Evolutionary conservation across 345 rosid species (phyloP).

Genomic region (Lumnitzera littorea): DNA sequence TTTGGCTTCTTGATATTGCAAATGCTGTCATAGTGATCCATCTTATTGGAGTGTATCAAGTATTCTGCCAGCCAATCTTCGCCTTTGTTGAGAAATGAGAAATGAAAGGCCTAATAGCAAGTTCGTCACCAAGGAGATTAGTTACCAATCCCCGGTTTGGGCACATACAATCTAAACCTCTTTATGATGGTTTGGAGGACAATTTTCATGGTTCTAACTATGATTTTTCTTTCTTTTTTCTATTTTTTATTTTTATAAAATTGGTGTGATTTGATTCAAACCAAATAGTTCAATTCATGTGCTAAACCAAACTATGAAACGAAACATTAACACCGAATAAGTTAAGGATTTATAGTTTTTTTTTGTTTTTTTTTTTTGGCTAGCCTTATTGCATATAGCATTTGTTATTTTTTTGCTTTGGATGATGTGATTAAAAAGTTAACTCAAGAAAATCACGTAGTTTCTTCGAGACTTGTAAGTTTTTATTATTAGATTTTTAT

Average conservation of each 20-base stretch:
- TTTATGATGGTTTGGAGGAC: slow-evolving; percentile 45
- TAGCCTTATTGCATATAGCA: too few relatives aligned
- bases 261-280: too few relatives aligned
- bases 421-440: too few relatives aligned
- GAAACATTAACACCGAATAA: too few relatives aligned
- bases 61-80: slow-evolving; percentile 46
- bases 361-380: too few relatives aligned
- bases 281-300: too few relatives aligned
- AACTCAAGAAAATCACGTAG: too few relatives aligned
- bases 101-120: slow-evolving; percentile 16
- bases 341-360: too few relatives aligned
- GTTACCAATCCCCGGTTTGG: slow-evolving; percentile 25
- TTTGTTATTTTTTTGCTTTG: too few relatives aligned
- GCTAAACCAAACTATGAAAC: too few relatives aligned
- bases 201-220: slow-evolving; percentile 34
- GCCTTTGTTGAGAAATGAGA: slow-evolving; percentile 44
- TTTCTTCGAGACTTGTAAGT: too few relatives aligned
- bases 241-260: slow-evolving; percentile 9
- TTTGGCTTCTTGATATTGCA: slow-evolving; percentile 58
- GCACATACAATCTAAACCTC: slow-evolving; percentile 27
- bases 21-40: slow-evolving; percentile 52
- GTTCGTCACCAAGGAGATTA: slow-evolving; percentile 31
- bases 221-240: slow-evolving; percentile 4
- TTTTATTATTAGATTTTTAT: too few relatives aligned
- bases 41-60: slow-evolving; percentile 60